A percentile compares a stretch with the other conserved stretches of the same genome.
These are phyloP conservation scores for Moesziomyces globuligerus DNA, from an alignment of 1,284 basidiomycete genomes.

Conservation along the genomic window DNA sequence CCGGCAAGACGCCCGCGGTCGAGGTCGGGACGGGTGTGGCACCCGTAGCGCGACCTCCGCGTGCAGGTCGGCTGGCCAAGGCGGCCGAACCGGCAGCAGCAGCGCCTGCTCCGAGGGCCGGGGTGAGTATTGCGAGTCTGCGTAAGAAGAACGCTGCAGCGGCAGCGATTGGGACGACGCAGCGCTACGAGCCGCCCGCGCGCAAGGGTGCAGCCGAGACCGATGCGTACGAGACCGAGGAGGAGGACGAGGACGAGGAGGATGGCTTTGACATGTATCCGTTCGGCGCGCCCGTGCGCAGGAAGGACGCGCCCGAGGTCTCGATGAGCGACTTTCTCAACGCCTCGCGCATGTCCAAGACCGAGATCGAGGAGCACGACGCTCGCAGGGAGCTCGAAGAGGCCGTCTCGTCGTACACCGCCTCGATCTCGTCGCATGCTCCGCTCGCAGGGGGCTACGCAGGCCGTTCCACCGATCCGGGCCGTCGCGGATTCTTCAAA, in stretches of 20 bases:
- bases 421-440: constrained; percentile 11
- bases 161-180: background rate
- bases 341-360: constrained; percentile 36
- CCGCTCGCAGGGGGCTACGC: constrained; percentile 1
- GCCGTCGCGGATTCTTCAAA: constrained; percentile 11
- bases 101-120: background rate
- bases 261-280: constrained; percentile 24
- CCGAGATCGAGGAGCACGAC: constrained; percentile 32
- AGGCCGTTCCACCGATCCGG: background rate
- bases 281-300: background rate
- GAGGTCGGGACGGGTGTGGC: background rate
- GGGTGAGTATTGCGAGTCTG: constrained; percentile 42
- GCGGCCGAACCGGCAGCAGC: background rate
- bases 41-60: constrained; percentile 9
- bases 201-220: constrained; percentile 1
- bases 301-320: constrained; percentile 16
- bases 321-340: constrained; percentile 45
- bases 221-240: background rate
- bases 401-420: background rate
- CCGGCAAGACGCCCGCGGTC: background rate
- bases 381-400: constrained; percentile 17
- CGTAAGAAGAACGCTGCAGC: constrained; percentile 16
- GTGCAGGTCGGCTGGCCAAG: background rate
- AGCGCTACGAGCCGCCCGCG: constrained; percentile 17
- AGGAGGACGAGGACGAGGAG: constrained; percentile 27